Conservation (phyloP, 495 filamentous ascomycete species). For the Talaromyces trachyspermus region DNA sequence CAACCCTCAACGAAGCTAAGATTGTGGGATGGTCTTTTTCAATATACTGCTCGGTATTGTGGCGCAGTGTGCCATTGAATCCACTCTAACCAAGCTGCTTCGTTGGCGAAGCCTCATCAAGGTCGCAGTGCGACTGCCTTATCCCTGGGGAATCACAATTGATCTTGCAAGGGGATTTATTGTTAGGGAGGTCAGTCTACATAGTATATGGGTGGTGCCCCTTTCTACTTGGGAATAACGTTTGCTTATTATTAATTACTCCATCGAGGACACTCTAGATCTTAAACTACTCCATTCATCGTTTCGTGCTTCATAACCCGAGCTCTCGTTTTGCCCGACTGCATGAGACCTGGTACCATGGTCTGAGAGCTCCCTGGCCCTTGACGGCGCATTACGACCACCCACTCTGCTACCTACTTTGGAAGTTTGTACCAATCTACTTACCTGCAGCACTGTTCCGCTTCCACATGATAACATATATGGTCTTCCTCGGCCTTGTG, state of each 20-base stretch:
- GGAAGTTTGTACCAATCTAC: conserved; percentile 65
- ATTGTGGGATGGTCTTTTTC: conserved; percentile 50
- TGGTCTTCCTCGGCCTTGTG: conserved; percentile 57
- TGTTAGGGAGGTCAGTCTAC: conserved; percentile 47
- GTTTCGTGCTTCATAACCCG: conserved; percentile 56
- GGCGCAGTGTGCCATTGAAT: conserved; percentile 51
- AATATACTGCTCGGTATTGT: conserved; percentile 57
- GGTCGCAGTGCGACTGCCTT: conserved; percentile 49
- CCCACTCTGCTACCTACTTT: conserved; percentile 62
- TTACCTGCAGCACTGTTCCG: conserved; percentile 57
- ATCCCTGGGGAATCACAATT: conserved; percentile 54
- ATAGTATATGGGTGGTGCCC: too few species aligned
- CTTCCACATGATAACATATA: conserved; percentile 73
- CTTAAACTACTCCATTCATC: conserved; percentile 63
- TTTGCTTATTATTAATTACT: conserved; percentile 1
- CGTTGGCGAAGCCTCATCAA: conserved; percentile 47
- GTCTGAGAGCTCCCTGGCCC: conserved; percentile 53
- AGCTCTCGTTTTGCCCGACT: conserved; percentile 27
- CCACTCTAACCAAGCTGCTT: conserved; percentile 42
- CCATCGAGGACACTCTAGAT: conserved; percentile 23
- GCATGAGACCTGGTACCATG: conserved; percentile 63
- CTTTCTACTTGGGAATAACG: neutral
- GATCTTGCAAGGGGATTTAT: conserved; percentile 45
- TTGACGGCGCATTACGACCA: conserved; percentile 73
- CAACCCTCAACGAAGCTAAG: conserved; percentile 26